phyloP scores from a whole-genome alignment of 495 filamentous ascomycete genomes.

The Penicillium paradoxum region DNA sequence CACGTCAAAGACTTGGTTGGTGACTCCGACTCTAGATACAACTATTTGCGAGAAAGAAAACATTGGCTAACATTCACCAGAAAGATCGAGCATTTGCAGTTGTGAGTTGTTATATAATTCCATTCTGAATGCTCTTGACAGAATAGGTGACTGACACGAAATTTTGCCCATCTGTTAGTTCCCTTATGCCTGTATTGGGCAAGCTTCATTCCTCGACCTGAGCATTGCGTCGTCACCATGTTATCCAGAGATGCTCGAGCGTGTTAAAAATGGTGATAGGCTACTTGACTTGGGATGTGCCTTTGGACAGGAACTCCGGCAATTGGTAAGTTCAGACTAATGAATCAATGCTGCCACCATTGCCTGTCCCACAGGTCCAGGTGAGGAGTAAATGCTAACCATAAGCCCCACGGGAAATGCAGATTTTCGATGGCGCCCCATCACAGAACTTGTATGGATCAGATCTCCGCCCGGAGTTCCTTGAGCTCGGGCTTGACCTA shows the following conservation, averaged over 20 bases:
- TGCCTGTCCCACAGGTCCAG: too few species aligned
- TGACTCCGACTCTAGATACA: background rate
- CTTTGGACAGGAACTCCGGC: slow-evolving; percentile 48
- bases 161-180: background rate
- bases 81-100: slow-evolving; percentile 7
- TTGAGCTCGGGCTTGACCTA: slow-evolving; percentile 45
- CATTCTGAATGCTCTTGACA: background rate
- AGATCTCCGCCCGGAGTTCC: slow-evolving; percentile 41
- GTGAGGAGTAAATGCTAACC: background rate
- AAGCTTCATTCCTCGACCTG: slow-evolving; percentile 35
- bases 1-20: slow-evolving; percentile 8
- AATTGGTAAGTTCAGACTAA: slow-evolving; percentile 10
- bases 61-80: background rate
- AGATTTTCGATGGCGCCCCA: slow-evolving; percentile 40
- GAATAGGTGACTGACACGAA: background rate
- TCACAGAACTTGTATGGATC: slow-evolving; percentile 36
- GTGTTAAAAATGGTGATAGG: slow-evolving; percentile 17
- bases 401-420: background rate
- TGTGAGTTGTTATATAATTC: background rate
- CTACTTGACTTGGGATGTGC: slow-evolving; percentile 50
- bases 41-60: background rate
- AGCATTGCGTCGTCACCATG: slow-evolving; percentile 18
- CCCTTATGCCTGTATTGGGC: slow-evolving; percentile 39
- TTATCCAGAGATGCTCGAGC: slow-evolving; percentile 21
- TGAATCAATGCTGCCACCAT: background rate